Base-by-base conservation (phyloP, 352 stramenopile species). In the Plasmopara muralis region DNA sequence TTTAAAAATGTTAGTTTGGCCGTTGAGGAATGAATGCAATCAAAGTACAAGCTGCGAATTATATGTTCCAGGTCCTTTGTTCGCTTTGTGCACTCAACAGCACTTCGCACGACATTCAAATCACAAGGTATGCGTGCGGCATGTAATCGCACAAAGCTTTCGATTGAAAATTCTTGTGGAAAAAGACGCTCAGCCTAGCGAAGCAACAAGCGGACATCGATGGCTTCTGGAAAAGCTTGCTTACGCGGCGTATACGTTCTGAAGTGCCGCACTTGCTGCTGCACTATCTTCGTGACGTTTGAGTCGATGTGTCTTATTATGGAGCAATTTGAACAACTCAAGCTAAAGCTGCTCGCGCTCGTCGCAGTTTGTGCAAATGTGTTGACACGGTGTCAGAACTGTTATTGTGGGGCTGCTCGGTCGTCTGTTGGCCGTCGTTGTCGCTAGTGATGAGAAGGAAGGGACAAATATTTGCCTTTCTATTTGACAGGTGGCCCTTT, bases 41-140 rank as follows among this genome's bases (percentile, higher is more conserved):
- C 84, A 55, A 95, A 96, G 77, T 97, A 96, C 14, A 97, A 69
- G 15, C 74, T 87, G 30, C 85, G 74, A 45, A 95, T 88, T 65
- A 93, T 93, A 48, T 96, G 67, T 55, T 97, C 88, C 14, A 96
- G 69, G 56, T 95, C 84, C 14, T 85, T 86, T 2, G 74, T 70
- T 6, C 83, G 64, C 60, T 92, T 90, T 53, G 89, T 93, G 50
- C 74, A 76, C 42, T 87, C 75, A n/a, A 66, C 82, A 12, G 74
- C 66, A 8, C 57, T 56, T 29, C 52, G 62, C 28, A 87, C 46
- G 9, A 55, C 49, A 10, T 88, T 72, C 15, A 81, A 88, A 0
- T 58, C 40, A 15, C 10, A 37, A 9, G 65, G 64, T 39, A 85
- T 53, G 7, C 45, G 37, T n/a, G 33, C 14, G 2, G 43, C 48